These are phyloP conservation scores for Xylariaceae sp. DNA, from an alignment of 2,329 filamentous ascomycete genomes.

Conservation along the genomic window DNA sequence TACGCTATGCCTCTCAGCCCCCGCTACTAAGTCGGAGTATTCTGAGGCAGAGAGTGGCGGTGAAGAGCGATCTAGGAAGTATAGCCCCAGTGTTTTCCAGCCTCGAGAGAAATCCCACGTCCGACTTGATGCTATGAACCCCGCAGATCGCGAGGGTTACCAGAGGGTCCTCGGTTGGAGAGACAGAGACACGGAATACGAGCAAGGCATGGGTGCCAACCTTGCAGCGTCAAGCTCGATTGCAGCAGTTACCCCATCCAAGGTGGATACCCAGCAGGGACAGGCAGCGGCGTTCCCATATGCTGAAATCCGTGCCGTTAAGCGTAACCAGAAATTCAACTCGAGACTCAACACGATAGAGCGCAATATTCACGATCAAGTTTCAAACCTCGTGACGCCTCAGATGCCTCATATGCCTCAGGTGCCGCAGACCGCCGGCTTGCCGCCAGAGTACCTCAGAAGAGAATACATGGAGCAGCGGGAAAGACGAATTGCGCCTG, in stretches of 20 bases:
- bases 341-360: conserved; percentile 10
- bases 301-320: conserved; percentile 22
- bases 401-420: conserved; percentile 7
- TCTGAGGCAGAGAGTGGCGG: conserved; percentile 10
- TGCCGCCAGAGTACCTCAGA: conserved; percentile 20
- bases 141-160: conserved; percentile 15
- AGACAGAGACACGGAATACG: background rate
- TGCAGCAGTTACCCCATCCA: conserved; percentile 7
- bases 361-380: conserved; percentile 11
- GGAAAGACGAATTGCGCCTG: background rate
- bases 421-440: conserved; percentile 22
- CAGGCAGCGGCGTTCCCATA: conserved; percentile 22
- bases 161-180: conserved; percentile 18
- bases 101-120: conserved; percentile 15
- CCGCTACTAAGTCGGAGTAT: conserved; percentile 27
- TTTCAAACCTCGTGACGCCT: conserved; percentile 20
- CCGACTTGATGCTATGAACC: conserved; percentile 19
- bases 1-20: conserved; percentile 29
- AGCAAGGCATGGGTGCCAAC: background rate
- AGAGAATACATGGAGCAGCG: conserved; percentile 17
- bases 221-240: conserved; percentile 10
- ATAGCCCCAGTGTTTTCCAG: conserved; percentile 12
- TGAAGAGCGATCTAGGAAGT: conserved; percentile 14
- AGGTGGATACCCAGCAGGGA: background rate
- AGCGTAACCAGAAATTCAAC: conserved; percentile 19